A percentile compares a stretch with the other conserved stretches of the same genome.
phyloP scores from a whole-genome alignment of 2,329 filamentous ascomycete species.

The Trichoderma sp. region DNA sequence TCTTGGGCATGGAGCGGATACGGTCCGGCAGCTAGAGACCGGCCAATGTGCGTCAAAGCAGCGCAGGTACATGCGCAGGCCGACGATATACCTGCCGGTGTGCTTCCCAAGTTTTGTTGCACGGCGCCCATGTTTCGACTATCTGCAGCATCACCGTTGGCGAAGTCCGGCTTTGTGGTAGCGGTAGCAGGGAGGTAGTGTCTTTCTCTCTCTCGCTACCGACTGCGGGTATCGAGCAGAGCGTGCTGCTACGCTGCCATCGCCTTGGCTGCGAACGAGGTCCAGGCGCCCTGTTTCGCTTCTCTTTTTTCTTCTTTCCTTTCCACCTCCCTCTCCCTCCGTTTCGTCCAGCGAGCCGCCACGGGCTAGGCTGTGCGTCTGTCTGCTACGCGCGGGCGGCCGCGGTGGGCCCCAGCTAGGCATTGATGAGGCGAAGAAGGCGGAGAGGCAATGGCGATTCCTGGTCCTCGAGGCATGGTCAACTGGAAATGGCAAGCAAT shows the following conservation, averaged over 20 bases:
- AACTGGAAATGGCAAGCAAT: slow-evolving; percentile 1
- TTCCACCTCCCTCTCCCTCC: neutral
- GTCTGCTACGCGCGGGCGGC: slow-evolving; percentile 21
- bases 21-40: slow-evolving; percentile 27
- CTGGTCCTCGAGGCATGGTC: slow-evolving; percentile 1
- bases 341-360: slow-evolving; percentile 19
- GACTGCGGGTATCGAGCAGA: slow-evolving; percentile 15
- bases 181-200: neutral
- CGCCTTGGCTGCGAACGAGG: neutral
- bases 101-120: neutral
- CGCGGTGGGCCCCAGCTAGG: slow-evolving; percentile 24
- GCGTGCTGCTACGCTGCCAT: slow-evolving; percentile 17
- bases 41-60: slow-evolving; percentile 19
- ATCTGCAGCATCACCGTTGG: slow-evolving; percentile 24
- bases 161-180: neutral
- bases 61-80: slow-evolving; percentile 17
- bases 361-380: slow-evolving; percentile 3
- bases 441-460: slow-evolving; percentile 27
- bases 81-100: slow-evolving; percentile 6
- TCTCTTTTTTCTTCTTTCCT: neutral
- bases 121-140: slow-evolving; percentile 20
- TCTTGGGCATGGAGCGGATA: slow-evolving; percentile 25
- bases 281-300: neutral
- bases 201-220: slow-evolving; percentile 23
- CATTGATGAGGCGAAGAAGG: slow-evolving; percentile 21